Evolutionary conservation across 306 rosid species (phyloP).

Genomic region (Acacia confusa): DNA sequence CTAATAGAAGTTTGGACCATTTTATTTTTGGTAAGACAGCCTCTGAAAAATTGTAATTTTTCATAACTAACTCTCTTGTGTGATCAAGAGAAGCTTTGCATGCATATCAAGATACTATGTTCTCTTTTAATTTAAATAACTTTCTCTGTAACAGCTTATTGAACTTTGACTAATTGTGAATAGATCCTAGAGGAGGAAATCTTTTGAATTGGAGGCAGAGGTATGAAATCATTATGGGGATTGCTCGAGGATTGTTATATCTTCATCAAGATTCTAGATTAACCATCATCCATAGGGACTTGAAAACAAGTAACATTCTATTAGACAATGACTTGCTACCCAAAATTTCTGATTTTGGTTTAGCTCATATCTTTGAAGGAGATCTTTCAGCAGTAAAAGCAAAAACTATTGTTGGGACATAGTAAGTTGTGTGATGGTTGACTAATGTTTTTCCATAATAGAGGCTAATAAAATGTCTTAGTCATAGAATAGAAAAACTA

Average conservation of each 20-base stretch:
- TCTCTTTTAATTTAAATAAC: background rate
- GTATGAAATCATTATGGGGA: background rate
- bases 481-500: background rate
- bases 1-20: slow-evolving; percentile 23
- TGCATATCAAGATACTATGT: too few species aligned
- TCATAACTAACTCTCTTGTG: background rate
- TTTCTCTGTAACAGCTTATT: background rate
- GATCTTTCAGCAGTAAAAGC: slow-evolving; percentile 30
- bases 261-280: background rate
- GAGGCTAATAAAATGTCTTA: background rate
- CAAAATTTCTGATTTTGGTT: background rate
- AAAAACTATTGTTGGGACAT: slow-evolving; percentile 44
- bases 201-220: background rate
- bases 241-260: background rate
- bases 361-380: background rate
- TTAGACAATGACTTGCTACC: background rate
- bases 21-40: slow-evolving; percentile 17
- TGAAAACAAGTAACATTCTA: background rate
- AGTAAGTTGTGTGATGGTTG: slow-evolving; percentile 32
- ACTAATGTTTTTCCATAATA: background rate
- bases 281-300: background rate
- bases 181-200: background rate
- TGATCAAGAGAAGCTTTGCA: too few species aligned
- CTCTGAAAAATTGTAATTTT: background rate
- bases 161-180: background rate